Percentiles rank a stretch among this genome's conserved stretches.
These are phyloP conservation scores for Colletotrichum somersetense DNA, from an alignment of 2,329 filamentous ascomycete species.

Conservation along the genomic window DNA sequence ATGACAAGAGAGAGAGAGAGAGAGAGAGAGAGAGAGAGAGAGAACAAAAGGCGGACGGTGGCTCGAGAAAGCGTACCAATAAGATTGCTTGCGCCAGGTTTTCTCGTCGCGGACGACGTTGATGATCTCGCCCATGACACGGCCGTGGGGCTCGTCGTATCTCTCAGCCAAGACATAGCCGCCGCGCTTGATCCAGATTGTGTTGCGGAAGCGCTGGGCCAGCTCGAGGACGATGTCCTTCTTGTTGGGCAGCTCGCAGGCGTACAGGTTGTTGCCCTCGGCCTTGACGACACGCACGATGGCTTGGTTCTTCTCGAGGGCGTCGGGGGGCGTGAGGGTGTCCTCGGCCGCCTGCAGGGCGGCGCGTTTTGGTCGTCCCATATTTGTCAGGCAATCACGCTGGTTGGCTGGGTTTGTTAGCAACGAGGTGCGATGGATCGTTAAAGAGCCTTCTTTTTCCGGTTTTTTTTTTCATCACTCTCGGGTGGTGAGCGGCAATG, in stretches of 20 bases:
- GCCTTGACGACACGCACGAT: constrained; percentile 85
- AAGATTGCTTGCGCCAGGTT: constrained; percentile 87
- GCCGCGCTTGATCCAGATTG: constrained; percentile 92
- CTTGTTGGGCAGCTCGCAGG: constrained; percentile 77
- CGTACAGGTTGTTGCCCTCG: constrained; percentile 91
- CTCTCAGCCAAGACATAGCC: constrained; percentile 87
- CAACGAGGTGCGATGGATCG: neutral
- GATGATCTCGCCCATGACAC: constrained; percentile 88
- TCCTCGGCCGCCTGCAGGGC: constrained; percentile 83
- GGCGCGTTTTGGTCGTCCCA: constrained; percentile 72
- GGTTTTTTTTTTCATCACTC: constrained; percentile 1
- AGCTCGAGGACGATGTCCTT: constrained; percentile 82
- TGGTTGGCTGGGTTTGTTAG: neutral
- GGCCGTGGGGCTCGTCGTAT: constrained; percentile 78
- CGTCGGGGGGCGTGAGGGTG: constrained; percentile 69
- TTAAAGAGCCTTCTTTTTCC: neutral
- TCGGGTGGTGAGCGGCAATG: constrained; percentile 19
- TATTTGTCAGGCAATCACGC: constrained; percentile 34
- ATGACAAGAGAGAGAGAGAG: no score
- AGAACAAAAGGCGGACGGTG: no score
- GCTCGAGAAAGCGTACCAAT: constrained; percentile 72
- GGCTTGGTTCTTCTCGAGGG: constrained; percentile 71
- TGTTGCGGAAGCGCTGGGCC: constrained; percentile 86
- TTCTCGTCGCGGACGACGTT: constrained; percentile 95
- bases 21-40: no score